Evolutionary conservation across 371 early-diverging fungal species (phyloP).

Genomic region (Mucor velutinosus): DNA sequence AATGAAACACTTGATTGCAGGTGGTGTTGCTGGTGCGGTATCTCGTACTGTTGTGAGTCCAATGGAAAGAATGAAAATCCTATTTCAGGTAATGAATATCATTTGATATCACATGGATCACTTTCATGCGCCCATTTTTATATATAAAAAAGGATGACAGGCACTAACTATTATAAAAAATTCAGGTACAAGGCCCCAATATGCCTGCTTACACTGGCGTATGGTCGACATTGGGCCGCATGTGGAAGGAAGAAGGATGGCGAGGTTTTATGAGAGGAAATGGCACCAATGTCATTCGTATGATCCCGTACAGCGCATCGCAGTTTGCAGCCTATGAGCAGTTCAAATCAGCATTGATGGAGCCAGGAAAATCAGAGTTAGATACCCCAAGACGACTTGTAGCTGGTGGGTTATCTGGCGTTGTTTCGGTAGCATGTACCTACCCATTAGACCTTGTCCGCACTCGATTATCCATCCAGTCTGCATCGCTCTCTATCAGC

Average conservation of each 20-base stretch:
- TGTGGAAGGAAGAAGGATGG: constrained; percentile 89
- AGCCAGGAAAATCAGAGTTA: constrained; percentile 67
- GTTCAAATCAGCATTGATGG: constrained; percentile 69
- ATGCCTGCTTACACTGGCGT: constrained; percentile 71
- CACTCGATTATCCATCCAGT: constrained; percentile 81
- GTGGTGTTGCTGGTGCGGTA: constrained; percentile 91
- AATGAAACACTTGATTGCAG: constrained; percentile 85
- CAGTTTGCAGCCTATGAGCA: constrained; percentile 92
- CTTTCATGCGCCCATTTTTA: neutral
- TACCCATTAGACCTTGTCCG: constrained; percentile 91
- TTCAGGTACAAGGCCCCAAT: constrained; percentile 75
- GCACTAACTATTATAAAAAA: neutral
- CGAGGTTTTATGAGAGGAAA: constrained; percentile 90
- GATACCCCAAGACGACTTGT: constrained; percentile 73
- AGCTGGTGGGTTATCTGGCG: constrained; percentile 86
- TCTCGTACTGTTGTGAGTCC: constrained; percentile 93
- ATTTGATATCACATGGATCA: constrained; percentile 32
- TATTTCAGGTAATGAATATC: constrained; percentile 75
- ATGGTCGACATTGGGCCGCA: constrained; percentile 71
- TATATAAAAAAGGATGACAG: neutral
- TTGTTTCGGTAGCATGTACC: constrained; percentile 81
- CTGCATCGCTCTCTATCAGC: constrained; percentile 35
- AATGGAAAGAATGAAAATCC: constrained; percentile 90
- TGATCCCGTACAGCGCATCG: constrained; percentile 88
- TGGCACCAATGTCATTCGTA: constrained; percentile 91